Base-by-base conservation (phyloP, 202 grass and related monocot genomes). In the Saccharum hybrid region DNA sequence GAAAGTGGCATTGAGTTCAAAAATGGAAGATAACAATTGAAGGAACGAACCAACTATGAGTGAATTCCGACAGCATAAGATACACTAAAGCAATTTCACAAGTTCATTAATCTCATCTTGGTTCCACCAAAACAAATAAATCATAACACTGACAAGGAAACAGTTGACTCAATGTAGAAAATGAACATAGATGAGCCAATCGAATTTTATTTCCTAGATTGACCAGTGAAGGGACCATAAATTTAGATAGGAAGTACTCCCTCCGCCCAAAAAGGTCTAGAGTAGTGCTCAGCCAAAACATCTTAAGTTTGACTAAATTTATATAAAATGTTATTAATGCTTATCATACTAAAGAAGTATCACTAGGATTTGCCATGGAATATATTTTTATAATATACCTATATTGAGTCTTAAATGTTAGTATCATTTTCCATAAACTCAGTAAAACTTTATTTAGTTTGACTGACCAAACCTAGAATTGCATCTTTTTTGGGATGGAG, bases 11-110 rank as follows among this genome's bases (percentile, higher is more conserved):
- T 68, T 41, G 48, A 80, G 30, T 63, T 59, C 0, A 22, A 77
- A 81, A 68, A 26, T 30, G 67, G 23, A 70, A 77, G 34, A 77
- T 56, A 78, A 38, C 80, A 66, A 41, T 23, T 72, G 41, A 88
- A 78, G 66, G 71, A 78, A 37, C 6, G 14, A 70, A 87, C 65
- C 43, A 80, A 66, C 45, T 57, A 65, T 60, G 6, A 65, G 34
- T 75, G 66, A 78, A 63, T 66, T 38, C 61, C 2, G 6, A 79
- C 37, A 88, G 43, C 48, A 79, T 59, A 6, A 68, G 43, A 72
- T 4, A 46, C 19, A 69, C 45, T 36, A 69, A 59, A 74, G 45
- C 48, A 57, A 57, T 76, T 66, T 16, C 33, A 59, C 65, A 15
- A 79, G 63, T 70, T 62, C 74, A 70, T 70, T 46, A 43, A 38